Evolutionary conservation across 768 basidiomycete genomes (phyloP).

Genomic region (Sistotremastrum niveocremeum): DNA sequence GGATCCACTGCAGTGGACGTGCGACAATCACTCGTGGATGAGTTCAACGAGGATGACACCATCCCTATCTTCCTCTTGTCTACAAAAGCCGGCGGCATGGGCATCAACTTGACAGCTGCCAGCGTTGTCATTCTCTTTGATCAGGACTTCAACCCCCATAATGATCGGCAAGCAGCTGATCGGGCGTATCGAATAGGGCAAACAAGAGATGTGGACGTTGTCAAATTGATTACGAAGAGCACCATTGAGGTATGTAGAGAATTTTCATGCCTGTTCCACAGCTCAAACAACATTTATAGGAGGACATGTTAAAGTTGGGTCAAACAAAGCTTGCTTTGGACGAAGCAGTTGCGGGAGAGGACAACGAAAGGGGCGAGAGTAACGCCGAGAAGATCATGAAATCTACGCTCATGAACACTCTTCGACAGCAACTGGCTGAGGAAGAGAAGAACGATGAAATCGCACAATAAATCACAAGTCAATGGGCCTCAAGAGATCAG

Average conservation of each 20-base stretch:
- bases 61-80: conserved; percentile 86
- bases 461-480: no score
- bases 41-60: conserved; percentile 78
- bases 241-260: conserved; percentile 53
- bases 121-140: conserved; percentile 97
- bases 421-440: conserved; percentile 70
- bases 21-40: conserved; percentile 86
- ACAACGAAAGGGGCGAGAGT: conserved; percentile 40
- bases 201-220: conserved; percentile 84
- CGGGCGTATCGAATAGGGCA: conserved; percentile 96
- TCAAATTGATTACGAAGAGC: conserved; percentile 82
- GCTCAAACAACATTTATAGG: conserved; percentile 21
- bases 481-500: no score
- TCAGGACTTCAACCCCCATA: conserved; percentile 96
- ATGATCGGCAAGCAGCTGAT: conserved; percentile 96
- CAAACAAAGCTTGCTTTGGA: conserved; percentile 85
- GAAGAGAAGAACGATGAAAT: conserved; percentile 19
- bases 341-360: conserved; percentile 72
- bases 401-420: conserved; percentile 69
- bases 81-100: conserved; percentile 90
- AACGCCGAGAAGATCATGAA: conserved; percentile 73
- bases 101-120: conserved; percentile 92
- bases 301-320: conserved; percentile 86
- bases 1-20: conserved; percentile 91
- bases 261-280: background rate